Conservation (phyloP, 169 alveolate species). For the Plasmodium vinckei region DNA sequence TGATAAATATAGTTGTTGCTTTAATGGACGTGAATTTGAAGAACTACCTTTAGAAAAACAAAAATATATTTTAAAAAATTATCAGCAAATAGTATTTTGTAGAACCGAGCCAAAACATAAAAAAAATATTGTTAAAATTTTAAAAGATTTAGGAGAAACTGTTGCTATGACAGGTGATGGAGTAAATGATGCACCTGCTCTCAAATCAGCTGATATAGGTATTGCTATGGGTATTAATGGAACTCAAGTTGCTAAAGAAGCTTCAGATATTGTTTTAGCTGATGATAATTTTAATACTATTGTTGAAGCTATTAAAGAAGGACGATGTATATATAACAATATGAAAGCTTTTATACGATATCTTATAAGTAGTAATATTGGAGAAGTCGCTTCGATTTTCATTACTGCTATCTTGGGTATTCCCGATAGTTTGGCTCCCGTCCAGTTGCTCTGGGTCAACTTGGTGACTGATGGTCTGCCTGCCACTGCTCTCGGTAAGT, state of each 20-base stretch:
- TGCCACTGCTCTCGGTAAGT: slow-evolving; percentile 96
- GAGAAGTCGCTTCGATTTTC: slow-evolving; percentile 99
- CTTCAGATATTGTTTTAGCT: slow-evolving; percentile 99
- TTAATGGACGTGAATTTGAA: slow-evolving; percentile 97
- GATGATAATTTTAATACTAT: slow-evolving; percentile 99
- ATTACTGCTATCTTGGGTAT: slow-evolving; percentile 98
- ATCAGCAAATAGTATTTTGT: slow-evolving; percentile 95
- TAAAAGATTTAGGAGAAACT: slow-evolving; percentile 95
- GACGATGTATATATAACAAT: slow-evolving; percentile 98
- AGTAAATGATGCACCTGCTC: slow-evolving; percentile 99
- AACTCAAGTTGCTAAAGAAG: slow-evolving; percentile 99
- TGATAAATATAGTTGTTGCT: slow-evolving; percentile 81
- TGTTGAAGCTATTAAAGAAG: slow-evolving; percentile 99
- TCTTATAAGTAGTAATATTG: slow-evolving; percentile 98
- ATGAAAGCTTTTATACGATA: slow-evolving; percentile 99
- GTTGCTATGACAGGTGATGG: slow-evolving; percentile 99
- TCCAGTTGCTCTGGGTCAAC: slow-evolving; percentile 99
- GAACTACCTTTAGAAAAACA: slow-evolving; percentile 85
- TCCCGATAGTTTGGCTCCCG: slow-evolving; percentile 98
- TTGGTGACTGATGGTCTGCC: slow-evolving; percentile 99
- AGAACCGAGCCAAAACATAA: slow-evolving; percentile 99
- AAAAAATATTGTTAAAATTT: slow-evolving; percentile 95
- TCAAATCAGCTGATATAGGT: slow-evolving; percentile 98
- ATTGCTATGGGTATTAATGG: slow-evolving; percentile 99
- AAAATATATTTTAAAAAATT: slow-evolving; percentile 86